phyloP scores from a whole-genome alignment of 805 yeast species.

The Metschnikowia peoriensis region DNA sequence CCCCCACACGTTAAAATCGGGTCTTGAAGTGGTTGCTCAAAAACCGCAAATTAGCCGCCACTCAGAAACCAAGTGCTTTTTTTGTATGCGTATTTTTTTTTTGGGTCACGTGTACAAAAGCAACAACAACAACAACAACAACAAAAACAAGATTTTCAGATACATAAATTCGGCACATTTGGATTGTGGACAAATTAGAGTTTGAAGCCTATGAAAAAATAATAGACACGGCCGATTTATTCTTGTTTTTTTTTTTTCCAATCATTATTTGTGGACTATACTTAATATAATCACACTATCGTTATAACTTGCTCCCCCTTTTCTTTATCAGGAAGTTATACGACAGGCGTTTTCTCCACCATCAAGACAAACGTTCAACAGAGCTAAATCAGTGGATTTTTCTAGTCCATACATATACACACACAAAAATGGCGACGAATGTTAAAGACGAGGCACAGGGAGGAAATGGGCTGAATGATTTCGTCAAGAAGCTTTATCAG shows the following conservation, averaged over 20 bases:
- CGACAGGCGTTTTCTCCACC: background rate
- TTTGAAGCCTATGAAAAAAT: background rate
- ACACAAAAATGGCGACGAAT: background rate
- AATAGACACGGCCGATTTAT: no score
- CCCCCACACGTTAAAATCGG: no score
- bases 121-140: background rate
- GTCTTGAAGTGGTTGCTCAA: background rate
- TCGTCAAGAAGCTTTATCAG: slow-evolving; percentile 72
- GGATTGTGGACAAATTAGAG: background rate
- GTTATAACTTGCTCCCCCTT: no score
- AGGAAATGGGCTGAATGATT: slow-evolving; percentile 62
- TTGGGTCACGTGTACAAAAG: background rate
- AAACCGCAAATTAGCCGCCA: background rate
- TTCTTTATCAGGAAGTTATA: background rate
- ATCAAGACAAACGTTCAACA: background rate
- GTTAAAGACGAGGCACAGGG: slow-evolving; percentile 13
- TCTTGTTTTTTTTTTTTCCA: no score
- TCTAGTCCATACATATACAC: background rate
- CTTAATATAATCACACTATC: no score
- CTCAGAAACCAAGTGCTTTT: background rate
- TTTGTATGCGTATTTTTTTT: no score
- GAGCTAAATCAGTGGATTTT: background rate
- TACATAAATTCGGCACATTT: background rate
- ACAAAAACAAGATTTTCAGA: background rate
- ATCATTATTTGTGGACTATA: no score